These are phyloP conservation scores for Hypoxylon subgilvum DNA, from an alignment of 495 filamentous ascomycete genomes.

Conservation along the genomic window DNA sequence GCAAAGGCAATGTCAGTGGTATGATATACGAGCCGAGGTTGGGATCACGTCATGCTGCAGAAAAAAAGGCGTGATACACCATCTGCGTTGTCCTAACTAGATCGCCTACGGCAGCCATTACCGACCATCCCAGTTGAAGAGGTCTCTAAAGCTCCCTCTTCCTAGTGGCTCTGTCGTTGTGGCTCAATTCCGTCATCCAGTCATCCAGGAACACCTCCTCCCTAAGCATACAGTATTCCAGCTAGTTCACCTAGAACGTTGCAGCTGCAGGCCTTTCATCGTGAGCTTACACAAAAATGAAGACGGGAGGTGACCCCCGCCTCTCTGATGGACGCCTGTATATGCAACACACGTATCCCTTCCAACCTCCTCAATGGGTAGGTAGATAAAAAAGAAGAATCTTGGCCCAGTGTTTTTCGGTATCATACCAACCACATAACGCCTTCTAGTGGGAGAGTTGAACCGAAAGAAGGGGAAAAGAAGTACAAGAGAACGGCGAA, in stretches of 20 bases:
- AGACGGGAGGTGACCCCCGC: slow-evolving; percentile 27
- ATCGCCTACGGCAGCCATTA: slow-evolving; percentile 24
- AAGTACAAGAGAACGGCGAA: slow-evolving; percentile 21
- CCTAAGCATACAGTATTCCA: slow-evolving; percentile 23
- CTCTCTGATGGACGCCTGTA: slow-evolving; percentile 42
- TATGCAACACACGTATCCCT: slow-evolving; percentile 36
- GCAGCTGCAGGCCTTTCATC: slow-evolving; percentile 4
- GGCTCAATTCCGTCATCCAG: slow-evolving; percentile 29
- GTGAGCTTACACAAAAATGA: slow-evolving; percentile 28
- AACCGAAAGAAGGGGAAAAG: slow-evolving; percentile 18
- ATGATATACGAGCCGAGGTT: background rate
- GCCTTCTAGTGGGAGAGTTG: slow-evolving; percentile 26
- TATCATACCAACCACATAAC: slow-evolving; percentile 35
- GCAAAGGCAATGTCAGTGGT: background rate
- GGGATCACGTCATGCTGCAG: slow-evolving; percentile 1
- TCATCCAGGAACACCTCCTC: slow-evolving; percentile 19
- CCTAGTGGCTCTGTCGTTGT: background rate
- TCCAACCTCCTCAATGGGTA: slow-evolving; percentile 26
- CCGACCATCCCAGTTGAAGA: slow-evolving; percentile 11
- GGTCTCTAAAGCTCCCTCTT: background rate
- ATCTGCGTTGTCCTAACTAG: slow-evolving; percentile 25
- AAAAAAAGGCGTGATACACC: slow-evolving; percentile 3
- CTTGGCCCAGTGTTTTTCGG: slow-evolving; percentile 32
- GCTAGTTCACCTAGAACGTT: slow-evolving; percentile 17
- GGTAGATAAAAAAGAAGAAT: slow-evolving; percentile 18